Evolutionary conservation across 345 rosid genomes (phyloP), one percentile per base, ranked within the genome.

Genomic region (Adansonia digitata): DNA sequence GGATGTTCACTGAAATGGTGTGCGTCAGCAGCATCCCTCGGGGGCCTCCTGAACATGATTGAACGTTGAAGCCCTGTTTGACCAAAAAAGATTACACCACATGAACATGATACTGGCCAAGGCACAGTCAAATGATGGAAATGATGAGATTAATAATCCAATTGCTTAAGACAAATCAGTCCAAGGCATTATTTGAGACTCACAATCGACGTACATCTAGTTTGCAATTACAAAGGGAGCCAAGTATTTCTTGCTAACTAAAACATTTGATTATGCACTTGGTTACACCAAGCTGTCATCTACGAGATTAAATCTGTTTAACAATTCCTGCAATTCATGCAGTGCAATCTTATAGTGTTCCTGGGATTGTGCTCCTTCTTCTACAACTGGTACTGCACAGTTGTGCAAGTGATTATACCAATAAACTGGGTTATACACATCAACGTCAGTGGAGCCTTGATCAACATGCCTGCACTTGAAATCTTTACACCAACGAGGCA

Each of bases 401-500:
- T 67, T 81, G 49, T 78, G 82, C 61, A 81, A 77, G 69, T 77
- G 74, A 72, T 48, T 79, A 7, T 29, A 68, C 88, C 86, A 67
- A 72, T 71, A 62, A 72, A 77, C 68, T 29, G 85, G 81, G 74
- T 62, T 79, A 73, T 75, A 69, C 74, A 77, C 71, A 73, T 83
- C 85, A 46, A 66, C 29, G 71, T 53, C 37, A 69, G 29, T 27
- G 57, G 78, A 63, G 74, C 51, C 73, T 17, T 63, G 79, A 75
- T 81, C 77, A 39, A 73, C 40, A 72, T 49, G 63, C 77, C 72
- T 64, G 70, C 27, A 9, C 82, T 83, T 87, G 64, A 71, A 82
- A 82, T 83, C 79, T 73, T 77, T 80, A 67, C 84, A 55, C 88
- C 84, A 85, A 0, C 88, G 82, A 10, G 75, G 77, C 43, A 82